These are phyloP conservation scores for Trichosanthes cucumerina DNA, from an alignment of 306 rosid species.

Conservation along the genomic window DNA sequence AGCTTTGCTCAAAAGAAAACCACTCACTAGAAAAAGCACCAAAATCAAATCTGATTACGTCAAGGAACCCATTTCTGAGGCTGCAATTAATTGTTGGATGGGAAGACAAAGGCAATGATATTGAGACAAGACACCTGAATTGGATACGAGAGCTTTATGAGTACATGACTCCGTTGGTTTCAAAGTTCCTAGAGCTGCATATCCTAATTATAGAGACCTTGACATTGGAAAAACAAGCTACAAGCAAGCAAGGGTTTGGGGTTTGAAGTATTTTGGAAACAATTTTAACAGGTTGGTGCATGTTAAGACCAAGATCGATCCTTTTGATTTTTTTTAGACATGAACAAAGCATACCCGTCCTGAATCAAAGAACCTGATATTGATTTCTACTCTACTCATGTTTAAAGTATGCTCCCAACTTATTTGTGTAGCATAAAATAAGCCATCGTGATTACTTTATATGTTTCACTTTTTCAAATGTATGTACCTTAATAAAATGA, in stretches of 20 bases:
- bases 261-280: constrained; percentile 53
- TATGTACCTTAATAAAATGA: too few species aligned
- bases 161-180: constrained; percentile 57
- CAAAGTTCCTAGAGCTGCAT: constrained; percentile 61
- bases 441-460: too few species aligned
- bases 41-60: background rate
- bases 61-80: background rate
- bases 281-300: constrained; percentile 50
- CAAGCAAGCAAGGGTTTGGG: constrained; percentile 52
- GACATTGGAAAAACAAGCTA: constrained; percentile 49
- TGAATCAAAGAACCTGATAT: too few species aligned
- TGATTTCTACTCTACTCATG: too few species aligned
- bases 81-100: constrained; percentile 16
- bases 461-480: too few species aligned
- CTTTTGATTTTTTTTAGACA: constrained; percentile 63
- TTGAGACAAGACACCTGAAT: constrained; percentile 27
- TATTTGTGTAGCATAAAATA: too few species aligned
- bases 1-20: background rate
- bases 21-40: background rate
- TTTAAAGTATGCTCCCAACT: too few species aligned
- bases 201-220: constrained; percentile 75
- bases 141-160: constrained; percentile 61
- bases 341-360: constrained; percentile 67
- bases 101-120: constrained; percentile 29
- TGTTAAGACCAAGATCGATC: constrained; percentile 60